Conservation (phyloP, 768 basidiomycete genomes). For the Lyophyllum decastes region DNA sequence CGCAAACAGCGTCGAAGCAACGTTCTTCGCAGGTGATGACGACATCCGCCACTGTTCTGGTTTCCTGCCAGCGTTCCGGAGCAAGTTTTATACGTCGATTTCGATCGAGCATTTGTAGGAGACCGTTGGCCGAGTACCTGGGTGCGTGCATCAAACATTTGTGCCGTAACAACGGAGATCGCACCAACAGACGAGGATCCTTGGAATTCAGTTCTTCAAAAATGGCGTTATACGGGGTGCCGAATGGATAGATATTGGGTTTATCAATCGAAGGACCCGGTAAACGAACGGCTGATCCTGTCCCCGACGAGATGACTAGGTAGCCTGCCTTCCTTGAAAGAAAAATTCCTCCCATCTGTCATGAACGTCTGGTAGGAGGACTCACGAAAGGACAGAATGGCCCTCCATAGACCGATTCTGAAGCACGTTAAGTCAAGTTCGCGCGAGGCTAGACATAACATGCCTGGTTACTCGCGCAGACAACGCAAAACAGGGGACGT, state of each 20-base stretch:
- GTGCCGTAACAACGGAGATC: neutral
- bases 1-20: conserved; percentile 97
- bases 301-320: conserved; percentile 91
- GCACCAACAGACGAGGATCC: conserved; percentile 78
- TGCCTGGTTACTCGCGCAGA: conserved; percentile 99
- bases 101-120: conserved; percentile 94
- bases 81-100: conserved; percentile 90
- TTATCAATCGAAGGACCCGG: conserved; percentile 97
- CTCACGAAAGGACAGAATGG: conserved; percentile 86
- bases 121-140: conserved; percentile 92
- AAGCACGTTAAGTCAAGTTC: conserved; percentile 19
- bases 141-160: conserved; percentile 6
- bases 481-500: conserved; percentile 91
- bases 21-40: conserved; percentile 99
- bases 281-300: conserved; percentile 94
- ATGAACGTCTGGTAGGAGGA: conserved; percentile 16
- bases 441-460: conserved; percentile 22
- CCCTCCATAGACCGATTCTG: conserved; percentile 99
- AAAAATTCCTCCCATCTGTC: conserved; percentile 11
- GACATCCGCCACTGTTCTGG: conserved; percentile 84
- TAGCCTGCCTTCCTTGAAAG: conserved; percentile 80
- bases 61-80: conserved; percentile 98
- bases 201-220: conserved; percentile 87
- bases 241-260: conserved; percentile 96
- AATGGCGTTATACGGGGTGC: conserved; percentile 95